Evolutionary conservation across 305 asterid species (phyloP), one percentile per base, ranked within the genome.

Genomic region (Rubia occidens): DNA sequence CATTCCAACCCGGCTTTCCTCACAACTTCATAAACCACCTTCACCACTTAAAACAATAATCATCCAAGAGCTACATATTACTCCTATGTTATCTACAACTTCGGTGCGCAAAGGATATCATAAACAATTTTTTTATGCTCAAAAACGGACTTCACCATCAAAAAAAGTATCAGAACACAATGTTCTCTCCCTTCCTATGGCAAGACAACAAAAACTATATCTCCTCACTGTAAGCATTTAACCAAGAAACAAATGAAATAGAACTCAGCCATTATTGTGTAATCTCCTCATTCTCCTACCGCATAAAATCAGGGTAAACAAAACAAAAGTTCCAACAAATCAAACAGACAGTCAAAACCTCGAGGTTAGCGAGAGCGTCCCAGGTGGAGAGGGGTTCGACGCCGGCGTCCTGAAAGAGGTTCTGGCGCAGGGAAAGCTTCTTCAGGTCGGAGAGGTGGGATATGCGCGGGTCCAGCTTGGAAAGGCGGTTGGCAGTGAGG

Each of bases 361-460:
- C 86, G 64, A 93, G 95, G 67, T 77, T 79, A 64, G 95, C 82
- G 74, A 93, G 77, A 69, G 84, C 61, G 74, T 81, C 79, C 89
- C 86, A 88, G 8, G 90, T 65, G 72, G 92, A 81, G 20, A 90
- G 86, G 29, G 96, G 91, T 67, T 75, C 79, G 73, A 93, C 75
- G 58, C 80, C 87, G 7, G 82, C 84, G 75, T 88, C 95, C 45
- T 76, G 76, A 64, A 90, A 76, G 47, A 93, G 95, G 74, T 93
- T 93, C 82, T 90, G 97, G 58, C 96, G 96, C 70, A 93, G 75
- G 73, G 98, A 90, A 74, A 93, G 91, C 81, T 87, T 93, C 75
- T 85, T 83, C 77, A 93, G 95, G 78, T 87, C 77, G 43, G 85
- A 73, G 56, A 93, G 96, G 59, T 82, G 84, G 42, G 87, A 77